Evolutionary conservation across 768 basidiomycete genomes (phyloP).

Genomic region (Kwoniella mangroviensis): DNA sequence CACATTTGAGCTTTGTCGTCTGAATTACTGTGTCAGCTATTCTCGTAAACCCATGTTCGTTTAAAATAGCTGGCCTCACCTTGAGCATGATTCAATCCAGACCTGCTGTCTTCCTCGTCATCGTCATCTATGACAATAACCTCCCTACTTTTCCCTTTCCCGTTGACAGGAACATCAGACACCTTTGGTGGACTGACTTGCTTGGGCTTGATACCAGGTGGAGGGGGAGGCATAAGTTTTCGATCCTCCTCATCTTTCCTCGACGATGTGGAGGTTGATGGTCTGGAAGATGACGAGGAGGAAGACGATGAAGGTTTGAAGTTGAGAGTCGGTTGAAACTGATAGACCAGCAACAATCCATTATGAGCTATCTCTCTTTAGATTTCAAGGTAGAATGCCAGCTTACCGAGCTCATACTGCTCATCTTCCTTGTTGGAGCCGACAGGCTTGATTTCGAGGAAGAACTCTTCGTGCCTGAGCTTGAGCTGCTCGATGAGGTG

Average conservation of each 20-base stretch:
- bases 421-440: conserved; percentile 35
- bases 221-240: conserved; percentile 46
- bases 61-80: neutral
- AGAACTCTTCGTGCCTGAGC: conserved; percentile 8
- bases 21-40: neutral
- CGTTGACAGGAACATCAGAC: neutral
- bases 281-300: neutral
- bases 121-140: conserved; percentile 31
- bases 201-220: conserved; percentile 28
- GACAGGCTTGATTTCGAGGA: conserved; percentile 10
- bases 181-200: neutral
- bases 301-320: conserved; percentile 28
- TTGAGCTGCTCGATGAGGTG: neutral
- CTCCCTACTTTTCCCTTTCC: conserved; percentile 36
- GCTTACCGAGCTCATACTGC: conserved; percentile 49
- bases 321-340: conserved; percentile 48
- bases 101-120: conserved; percentile 30
- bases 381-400: neutral
- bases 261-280: conserved; percentile 18
- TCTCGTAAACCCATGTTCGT: neutral
- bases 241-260: conserved; percentile 27
- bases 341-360: neutral
- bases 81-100: neutral
- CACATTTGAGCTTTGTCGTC: conserved; percentile 40
- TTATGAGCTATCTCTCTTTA: conserved; percentile 2